These are phyloP conservation scores for Acanthamoeba healyi DNA, from an alignment of 208 protist genomes.

Conservation along the genomic window DNA sequence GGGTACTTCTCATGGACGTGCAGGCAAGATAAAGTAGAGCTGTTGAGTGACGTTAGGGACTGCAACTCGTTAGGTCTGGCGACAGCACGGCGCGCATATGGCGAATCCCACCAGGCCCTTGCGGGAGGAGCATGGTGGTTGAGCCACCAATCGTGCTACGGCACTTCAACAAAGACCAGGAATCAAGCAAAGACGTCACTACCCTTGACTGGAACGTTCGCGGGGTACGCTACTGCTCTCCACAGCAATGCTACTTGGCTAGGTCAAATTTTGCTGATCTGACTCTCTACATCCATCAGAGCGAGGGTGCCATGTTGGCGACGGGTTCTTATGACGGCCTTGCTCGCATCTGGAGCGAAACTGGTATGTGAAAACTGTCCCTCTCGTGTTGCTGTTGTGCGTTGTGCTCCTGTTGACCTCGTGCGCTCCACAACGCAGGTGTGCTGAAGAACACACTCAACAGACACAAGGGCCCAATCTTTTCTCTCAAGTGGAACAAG, in stretches of 20 bases:
- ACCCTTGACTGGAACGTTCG: slow-evolving; percentile 92
- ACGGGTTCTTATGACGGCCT: slow-evolving; percentile 94
- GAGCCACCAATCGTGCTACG: slow-evolving; percentile 74
- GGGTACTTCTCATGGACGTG: no score
- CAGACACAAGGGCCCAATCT: slow-evolving; percentile 91
- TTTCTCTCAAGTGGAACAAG: slow-evolving; percentile 93
- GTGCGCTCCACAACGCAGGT: not conserved
- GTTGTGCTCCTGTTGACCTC: not conserved
- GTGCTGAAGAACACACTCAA: slow-evolving; percentile 70
- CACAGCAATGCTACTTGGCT: slow-evolving; percentile 51
- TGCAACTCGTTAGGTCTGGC: slow-evolving; percentile 81
- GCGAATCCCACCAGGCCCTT: slow-evolving; percentile 77
- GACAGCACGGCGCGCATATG: slow-evolving; percentile 90
- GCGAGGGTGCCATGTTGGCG: slow-evolving; percentile 88
- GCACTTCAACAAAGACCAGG: slow-evolving; percentile 74
- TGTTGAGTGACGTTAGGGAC: not conserved
- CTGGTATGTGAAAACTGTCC: slow-evolving; percentile 41
- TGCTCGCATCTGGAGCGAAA: slow-evolving; percentile 88
- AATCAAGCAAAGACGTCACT: slow-evolving; percentile 89
- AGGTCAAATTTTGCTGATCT: not conserved
- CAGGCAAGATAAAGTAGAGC: no score
- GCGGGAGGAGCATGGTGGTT: slow-evolving; percentile 55
- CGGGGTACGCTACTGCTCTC: slow-evolving; percentile 33
- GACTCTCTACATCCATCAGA: slow-evolving; percentile 69
- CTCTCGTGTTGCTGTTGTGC: not conserved